phyloP scores from a whole-genome alignment of 2,329 filamentous ascomycete genomes.

The Westerdykella ornata region DNA sequence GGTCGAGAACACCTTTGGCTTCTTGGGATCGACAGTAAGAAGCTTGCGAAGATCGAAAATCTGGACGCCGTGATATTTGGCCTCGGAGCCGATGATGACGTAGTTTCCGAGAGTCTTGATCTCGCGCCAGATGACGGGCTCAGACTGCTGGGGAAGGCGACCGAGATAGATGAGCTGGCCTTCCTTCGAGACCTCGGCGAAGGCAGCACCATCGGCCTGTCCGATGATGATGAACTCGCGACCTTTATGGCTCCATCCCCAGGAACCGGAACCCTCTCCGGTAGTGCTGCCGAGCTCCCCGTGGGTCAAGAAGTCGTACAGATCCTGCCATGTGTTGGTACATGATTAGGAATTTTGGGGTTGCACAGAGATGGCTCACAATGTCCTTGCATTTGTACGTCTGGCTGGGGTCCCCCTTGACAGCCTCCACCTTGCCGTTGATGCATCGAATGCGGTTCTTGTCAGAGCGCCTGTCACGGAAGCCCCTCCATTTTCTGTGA shows the following conservation, averaged over 20 bases:
- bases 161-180: slow-evolving; percentile 50
- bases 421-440: slow-evolving; percentile 33
- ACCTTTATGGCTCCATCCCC: slow-evolving; percentile 49
- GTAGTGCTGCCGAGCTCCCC: slow-evolving; percentile 45
- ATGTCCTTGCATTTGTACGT: slow-evolving; percentile 42
- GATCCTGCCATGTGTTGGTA: slow-evolving; percentile 32
- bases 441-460: slow-evolving; percentile 29
- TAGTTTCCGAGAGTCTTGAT: slow-evolving; percentile 42
- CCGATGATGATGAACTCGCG: slow-evolving; percentile 52
- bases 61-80: slow-evolving; percentile 49
- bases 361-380: slow-evolving; percentile 38
- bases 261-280: slow-evolving; percentile 42
- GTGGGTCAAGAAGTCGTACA: slow-evolving; percentile 53
- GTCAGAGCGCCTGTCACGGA: slow-evolving; percentile 22
- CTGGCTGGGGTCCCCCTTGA: slow-evolving; percentile 35
- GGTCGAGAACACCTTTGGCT: slow-evolving; percentile 26
- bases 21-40: slow-evolving; percentile 28
- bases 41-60: slow-evolving; percentile 53
- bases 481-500: slow-evolving; percentile 28
- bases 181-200: slow-evolving; percentile 41
- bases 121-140: slow-evolving; percentile 48
- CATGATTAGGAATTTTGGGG: neutral
- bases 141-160: slow-evolving; percentile 43
- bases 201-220: slow-evolving; percentile 51
- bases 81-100: slow-evolving; percentile 38